Conservation (phyloP, 2,329 filamentous ascomycete genomes). For the Fonsecaea monophora region DNA sequence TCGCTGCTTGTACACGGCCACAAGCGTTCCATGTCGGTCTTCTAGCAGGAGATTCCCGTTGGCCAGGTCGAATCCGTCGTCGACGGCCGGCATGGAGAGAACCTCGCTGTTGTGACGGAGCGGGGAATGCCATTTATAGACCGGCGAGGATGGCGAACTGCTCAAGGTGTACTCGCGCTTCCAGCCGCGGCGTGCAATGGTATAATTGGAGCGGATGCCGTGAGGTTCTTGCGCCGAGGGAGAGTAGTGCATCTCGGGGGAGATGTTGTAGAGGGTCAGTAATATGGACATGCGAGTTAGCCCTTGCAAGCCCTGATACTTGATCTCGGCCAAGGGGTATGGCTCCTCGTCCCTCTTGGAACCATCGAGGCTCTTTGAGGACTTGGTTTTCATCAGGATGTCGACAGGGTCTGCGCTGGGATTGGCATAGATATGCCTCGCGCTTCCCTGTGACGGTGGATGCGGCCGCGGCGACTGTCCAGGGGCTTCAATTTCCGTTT, state of each 20-base stretch:
- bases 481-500: slow-evolving; percentile 5
- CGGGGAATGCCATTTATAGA: slow-evolving; percentile 22
- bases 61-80: slow-evolving; percentile 23
- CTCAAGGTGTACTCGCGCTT: slow-evolving; percentile 26
- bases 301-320: slow-evolving; percentile 31
- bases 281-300: slow-evolving; percentile 21
- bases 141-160: not conserved
- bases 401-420: not conserved
- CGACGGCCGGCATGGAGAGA: slow-evolving; percentile 19
- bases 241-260: slow-evolving; percentile 26
- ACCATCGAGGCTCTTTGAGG: not conserved
- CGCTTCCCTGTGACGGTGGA: slow-evolving; percentile 8
- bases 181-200: slow-evolving; percentile 19
- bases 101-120: slow-evolving; percentile 9
- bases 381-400: not conserved
- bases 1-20: slow-evolving; percentile 33
- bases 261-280: slow-evolving; percentile 31
- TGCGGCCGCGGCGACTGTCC: slow-evolving; percentile 1
- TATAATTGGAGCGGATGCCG: slow-evolving; percentile 11
- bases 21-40: slow-evolving; percentile 10
- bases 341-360: slow-evolving; percentile 14
- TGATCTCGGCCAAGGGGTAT: slow-evolving; percentile 28
- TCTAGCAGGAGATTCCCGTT: slow-evolving; percentile 30
- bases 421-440: not conserved
- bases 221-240: not conserved